A percentile compares a stretch with the other conserved stretches of the same genome.
These are phyloP conservation scores for Penicillium decumbens DNA, from an alignment of 2,329 filamentous ascomycete genomes.

Conservation along the genomic window DNA sequence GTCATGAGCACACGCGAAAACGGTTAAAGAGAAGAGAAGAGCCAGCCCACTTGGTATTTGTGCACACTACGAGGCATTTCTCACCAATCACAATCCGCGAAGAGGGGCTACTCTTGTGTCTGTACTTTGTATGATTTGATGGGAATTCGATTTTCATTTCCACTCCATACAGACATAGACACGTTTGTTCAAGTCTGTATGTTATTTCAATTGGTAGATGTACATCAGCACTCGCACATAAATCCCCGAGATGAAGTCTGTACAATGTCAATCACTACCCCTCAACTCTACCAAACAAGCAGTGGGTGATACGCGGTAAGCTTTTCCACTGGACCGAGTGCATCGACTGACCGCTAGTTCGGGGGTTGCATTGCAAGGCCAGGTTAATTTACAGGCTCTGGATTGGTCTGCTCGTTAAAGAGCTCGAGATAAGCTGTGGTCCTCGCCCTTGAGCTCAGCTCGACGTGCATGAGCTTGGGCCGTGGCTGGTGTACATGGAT, in stretches of 20 bases:
- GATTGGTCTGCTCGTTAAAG: neutral
- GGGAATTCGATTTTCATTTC: no score
- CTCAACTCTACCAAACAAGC: constrained; percentile 4
- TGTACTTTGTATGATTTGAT: no score
- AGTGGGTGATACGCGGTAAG: constrained; percentile 1
- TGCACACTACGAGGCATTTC: constrained; percentile 21
- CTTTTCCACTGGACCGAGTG: constrained; percentile 3
- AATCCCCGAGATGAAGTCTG: neutral
- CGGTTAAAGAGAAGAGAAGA: neutral
- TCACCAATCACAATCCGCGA: constrained; percentile 10
- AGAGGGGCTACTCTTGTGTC: neutral
- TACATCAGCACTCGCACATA: neutral
- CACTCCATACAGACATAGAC: no score
- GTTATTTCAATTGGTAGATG: neutral
- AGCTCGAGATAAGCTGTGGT: constrained; percentile 13
- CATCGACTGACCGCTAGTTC: constrained; percentile 16
- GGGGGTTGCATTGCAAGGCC: neutral
- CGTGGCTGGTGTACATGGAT: neutral
- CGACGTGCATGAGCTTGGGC: constrained; percentile 5
- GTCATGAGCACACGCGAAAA: neutral
- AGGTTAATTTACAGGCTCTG: neutral
- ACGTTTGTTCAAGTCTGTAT: neutral
- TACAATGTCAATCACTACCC: neutral
- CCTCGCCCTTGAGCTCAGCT: constrained; percentile 8
- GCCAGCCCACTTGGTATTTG: neutral